These are phyloP conservation scores for Claviceps sp. DNA, from an alignment of 2,329 filamentous ascomycete genomes.

Conservation along the genomic window DNA sequence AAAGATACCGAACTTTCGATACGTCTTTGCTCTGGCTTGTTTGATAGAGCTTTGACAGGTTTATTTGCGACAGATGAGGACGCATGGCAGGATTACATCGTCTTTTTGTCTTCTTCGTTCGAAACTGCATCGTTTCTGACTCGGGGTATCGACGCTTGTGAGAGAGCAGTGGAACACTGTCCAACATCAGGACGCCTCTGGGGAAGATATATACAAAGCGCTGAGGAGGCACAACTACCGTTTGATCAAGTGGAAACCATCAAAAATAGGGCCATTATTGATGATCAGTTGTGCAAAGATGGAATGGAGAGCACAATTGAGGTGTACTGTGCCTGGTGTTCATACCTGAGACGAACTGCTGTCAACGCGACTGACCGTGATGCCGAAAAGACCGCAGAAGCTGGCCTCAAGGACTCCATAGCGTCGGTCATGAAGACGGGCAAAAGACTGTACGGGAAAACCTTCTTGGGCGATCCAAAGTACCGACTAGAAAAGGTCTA, in stretches of 20 bases:
- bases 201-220: slow-evolving; percentile 76
- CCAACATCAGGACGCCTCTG: slow-evolving; percentile 87
- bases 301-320: slow-evolving; percentile 82
- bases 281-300: slow-evolving; percentile 69
- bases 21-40: slow-evolving; percentile 51
- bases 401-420: slow-evolving; percentile 73
- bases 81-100: slow-evolving; percentile 74
- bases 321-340: slow-evolving; percentile 89
- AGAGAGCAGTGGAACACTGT: slow-evolving; percentile 77
- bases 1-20: slow-evolving; percentile 30
- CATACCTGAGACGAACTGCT: slow-evolving; percentile 76
- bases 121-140: slow-evolving; percentile 23
- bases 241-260: slow-evolving; percentile 77
- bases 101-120: slow-evolving; percentile 48
- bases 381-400: slow-evolving; percentile 77
- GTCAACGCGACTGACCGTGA: slow-evolving; percentile 67
- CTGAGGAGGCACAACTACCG: slow-evolving; percentile 62
- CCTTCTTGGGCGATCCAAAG: slow-evolving; percentile 73
- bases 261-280: slow-evolving; percentile 84
- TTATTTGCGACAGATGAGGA: slow-evolving; percentile 60
- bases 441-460: slow-evolving; percentile 56
- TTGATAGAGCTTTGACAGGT: slow-evolving; percentile 58
- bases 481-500: slow-evolving; percentile 85
- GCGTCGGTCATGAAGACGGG: slow-evolving; percentile 75
- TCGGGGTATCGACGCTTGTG: slow-evolving; percentile 53